phyloP scores from a whole-genome alignment of 2,329 filamentous ascomycete genomes.

The Ascochyta lentis region DNA sequence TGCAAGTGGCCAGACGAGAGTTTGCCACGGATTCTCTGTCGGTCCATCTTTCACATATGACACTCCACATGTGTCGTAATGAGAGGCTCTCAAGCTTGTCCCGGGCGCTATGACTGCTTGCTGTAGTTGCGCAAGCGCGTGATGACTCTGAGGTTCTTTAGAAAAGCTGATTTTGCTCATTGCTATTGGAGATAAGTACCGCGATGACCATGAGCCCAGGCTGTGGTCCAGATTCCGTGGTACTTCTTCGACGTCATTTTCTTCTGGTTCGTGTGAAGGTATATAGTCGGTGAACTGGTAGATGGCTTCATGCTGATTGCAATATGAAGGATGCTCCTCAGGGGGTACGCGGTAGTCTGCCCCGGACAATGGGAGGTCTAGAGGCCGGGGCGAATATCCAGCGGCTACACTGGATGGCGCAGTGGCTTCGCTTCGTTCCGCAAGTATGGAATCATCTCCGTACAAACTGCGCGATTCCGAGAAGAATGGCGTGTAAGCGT shows the following conservation, averaged over 20 bases:
- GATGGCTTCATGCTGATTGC: conserved; percentile 45
- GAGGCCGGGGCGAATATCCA: conserved; percentile 56
- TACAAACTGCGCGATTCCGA: conserved; percentile 49
- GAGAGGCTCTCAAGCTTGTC: conserved; percentile 68
- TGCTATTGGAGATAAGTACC: conserved; percentile 45
- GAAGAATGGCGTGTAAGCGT: conserved; percentile 43
- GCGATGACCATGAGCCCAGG: conserved; percentile 47
- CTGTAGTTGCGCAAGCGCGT: conserved; percentile 54
- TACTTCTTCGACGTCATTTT: conserved; percentile 64
- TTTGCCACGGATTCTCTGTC: conserved; percentile 75
- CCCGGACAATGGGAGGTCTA: conserved; percentile 58
- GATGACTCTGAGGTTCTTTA: conserved; percentile 29
- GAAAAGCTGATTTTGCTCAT: conserved; percentile 47
- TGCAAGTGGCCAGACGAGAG: conserved; percentile 72
- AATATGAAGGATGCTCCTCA: conserved; percentile 45
- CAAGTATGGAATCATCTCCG: conserved; percentile 42
- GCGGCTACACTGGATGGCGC: conserved; percentile 49
- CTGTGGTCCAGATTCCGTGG: conserved; percentile 50
- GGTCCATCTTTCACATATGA: conserved; percentile 73
- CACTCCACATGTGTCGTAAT: conserved; percentile 72
- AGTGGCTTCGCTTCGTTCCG: conserved; percentile 34
- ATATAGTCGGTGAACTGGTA: conserved; percentile 42
- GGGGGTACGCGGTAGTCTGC: conserved; percentile 55
- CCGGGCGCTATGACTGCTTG: conserved; percentile 63
- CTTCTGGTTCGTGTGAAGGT: conserved; percentile 39